Conservation (phyloP, 441 rosid species). For the Populus hybrid region DNA sequence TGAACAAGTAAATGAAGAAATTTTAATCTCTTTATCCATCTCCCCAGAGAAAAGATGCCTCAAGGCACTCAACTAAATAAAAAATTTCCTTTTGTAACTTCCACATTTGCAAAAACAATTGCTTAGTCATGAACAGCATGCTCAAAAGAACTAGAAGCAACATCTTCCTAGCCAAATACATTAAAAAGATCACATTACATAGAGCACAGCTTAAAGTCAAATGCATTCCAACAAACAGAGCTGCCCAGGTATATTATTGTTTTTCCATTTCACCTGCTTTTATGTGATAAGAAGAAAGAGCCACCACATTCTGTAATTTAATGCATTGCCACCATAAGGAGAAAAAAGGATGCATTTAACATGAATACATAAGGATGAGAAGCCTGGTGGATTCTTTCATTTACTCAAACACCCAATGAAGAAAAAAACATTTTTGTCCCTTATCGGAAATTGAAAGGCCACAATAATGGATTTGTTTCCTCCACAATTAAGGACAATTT, state of each 20-base stretch:
- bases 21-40: slow-evolving; percentile 7
- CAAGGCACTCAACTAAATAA: background rate
- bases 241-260: background rate
- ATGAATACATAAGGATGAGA: background rate
- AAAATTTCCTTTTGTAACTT: background rate
- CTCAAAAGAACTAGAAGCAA: background rate
- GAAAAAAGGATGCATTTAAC: background rate
- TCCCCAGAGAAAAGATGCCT: background rate
- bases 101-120: background rate
- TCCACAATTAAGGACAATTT: background rate
- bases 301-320: background rate
- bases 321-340: background rate
- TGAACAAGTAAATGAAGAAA: slow-evolving; percentile 4
- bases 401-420: background rate
- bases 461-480: background rate
- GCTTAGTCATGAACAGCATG: background rate
- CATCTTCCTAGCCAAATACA: background rate
- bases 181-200: background rate
- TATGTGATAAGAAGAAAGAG: background rate
- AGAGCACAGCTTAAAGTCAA: background rate
- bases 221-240: background rate
- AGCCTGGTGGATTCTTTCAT: background rate
- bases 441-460: background rate
- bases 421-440: background rate
- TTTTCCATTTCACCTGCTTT: background rate